Evolutionary conservation across 2,329 filamentous ascomycete species (phyloP).

Genomic region (Stagonosporopsis cucurbitacearum): DNA sequence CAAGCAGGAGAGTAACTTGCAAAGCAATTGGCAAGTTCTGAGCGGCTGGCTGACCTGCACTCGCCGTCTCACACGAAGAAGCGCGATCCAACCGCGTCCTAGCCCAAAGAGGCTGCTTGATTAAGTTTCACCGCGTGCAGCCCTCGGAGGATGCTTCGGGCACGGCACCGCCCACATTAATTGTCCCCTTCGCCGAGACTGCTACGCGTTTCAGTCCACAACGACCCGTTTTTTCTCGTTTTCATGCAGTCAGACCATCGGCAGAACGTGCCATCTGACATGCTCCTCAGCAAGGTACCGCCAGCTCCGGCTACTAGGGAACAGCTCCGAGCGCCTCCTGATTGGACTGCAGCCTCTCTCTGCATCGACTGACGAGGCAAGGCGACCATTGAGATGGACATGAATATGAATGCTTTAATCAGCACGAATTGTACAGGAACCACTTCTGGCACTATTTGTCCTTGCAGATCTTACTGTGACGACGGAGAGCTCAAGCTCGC

Average conservation of each 20-base stretch:
- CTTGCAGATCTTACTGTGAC: background rate
- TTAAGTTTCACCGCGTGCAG: slow-evolving; percentile 23
- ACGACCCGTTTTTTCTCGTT: slow-evolving; percentile 20
- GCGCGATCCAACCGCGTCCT: slow-evolving; percentile 30
- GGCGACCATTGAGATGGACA: too few species aligned
- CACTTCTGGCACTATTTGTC: background rate
- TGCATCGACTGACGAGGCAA: background rate
- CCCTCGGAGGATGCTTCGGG: slow-evolving; percentile 17
- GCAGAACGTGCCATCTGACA: slow-evolving; percentile 9
- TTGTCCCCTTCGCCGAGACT: slow-evolving; percentile 14
- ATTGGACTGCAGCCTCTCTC: background rate
- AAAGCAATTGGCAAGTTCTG: slow-evolving; percentile 28
- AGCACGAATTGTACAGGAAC: background rate
- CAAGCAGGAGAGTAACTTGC: slow-evolving; percentile 13
- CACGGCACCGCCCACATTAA: slow-evolving; percentile 15
- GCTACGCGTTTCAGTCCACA: slow-evolving; percentile 19
- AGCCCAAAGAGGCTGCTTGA: slow-evolving; percentile 22
- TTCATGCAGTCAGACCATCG: slow-evolving; percentile 20
- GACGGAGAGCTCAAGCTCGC: slow-evolving; percentile 1
- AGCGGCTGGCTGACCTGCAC: slow-evolving; percentile 22
- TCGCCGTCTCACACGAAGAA: slow-evolving; percentile 24
- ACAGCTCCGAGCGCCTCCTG: slow-evolving; percentile 1
- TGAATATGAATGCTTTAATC: background rate
- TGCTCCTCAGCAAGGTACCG: slow-evolving; percentile 12
- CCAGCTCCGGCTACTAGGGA: slow-evolving; percentile 15